Conservation (phyloP, 768 basidiomycete genomes). For the Sporobolomyces phaffii region DNA sequence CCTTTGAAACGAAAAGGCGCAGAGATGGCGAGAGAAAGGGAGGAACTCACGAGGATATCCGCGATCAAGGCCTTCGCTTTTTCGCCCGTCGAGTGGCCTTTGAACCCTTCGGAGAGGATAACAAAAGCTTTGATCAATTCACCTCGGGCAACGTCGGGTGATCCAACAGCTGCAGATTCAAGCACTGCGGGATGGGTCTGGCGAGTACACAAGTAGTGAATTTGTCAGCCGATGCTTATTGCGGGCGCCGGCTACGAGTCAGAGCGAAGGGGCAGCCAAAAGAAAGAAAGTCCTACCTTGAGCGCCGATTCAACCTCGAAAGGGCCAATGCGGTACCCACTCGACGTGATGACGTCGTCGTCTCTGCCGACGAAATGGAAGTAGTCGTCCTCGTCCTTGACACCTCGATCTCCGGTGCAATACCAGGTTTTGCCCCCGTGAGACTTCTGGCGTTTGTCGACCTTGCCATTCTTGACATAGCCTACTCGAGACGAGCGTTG, state of each 20-base stretch:
- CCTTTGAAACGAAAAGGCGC: no score
- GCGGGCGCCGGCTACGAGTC: neutral
- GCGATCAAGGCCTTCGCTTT: constrained; percentile 8
- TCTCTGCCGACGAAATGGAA: constrained; percentile 34
- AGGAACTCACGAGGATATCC: constrained; percentile 17
- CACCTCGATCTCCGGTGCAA: constrained; percentile 26
- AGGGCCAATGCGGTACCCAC: constrained; percentile 33
- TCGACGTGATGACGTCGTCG: constrained; percentile 34
- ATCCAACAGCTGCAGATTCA: constrained; percentile 35
- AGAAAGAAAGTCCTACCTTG: constrained; percentile 14
- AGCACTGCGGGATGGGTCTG: constrained; percentile 37
- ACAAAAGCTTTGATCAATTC: constrained; percentile 39
- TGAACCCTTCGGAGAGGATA: constrained; percentile 24
- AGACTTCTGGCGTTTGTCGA: constrained; percentile 23
- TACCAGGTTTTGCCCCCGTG: constrained; percentile 34
- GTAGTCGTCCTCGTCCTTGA: constrained; percentile 32
- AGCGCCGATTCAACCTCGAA: constrained; percentile 37
- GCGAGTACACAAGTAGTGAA: no score
- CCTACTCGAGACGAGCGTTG: neutral
- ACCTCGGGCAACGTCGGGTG: constrained; percentile 24
- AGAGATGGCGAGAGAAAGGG: neutral
- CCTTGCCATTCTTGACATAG: constrained; percentile 35
- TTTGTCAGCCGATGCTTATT: no score
- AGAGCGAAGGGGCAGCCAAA: neutral
- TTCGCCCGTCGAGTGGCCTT: neutral